phyloP scores from a whole-genome alignment of 345 rosid genomes.

The Lepidium aucheri region DNA sequence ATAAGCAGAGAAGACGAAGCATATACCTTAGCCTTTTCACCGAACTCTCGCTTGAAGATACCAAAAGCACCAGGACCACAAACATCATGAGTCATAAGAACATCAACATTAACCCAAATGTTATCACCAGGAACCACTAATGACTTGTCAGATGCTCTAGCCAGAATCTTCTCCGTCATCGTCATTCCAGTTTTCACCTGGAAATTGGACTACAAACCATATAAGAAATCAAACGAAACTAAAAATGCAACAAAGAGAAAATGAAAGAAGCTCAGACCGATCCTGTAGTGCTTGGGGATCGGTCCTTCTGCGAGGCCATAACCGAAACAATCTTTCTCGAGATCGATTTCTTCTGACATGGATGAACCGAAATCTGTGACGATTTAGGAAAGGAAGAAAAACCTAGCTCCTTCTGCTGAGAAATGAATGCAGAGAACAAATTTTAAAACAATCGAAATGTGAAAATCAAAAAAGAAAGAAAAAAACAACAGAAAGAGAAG shows the following conservation, averaged over 20 bases:
- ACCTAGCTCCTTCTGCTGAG: constrained; percentile 42
- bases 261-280: constrained; percentile 37
- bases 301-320: constrained; percentile 70
- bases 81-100: constrained; percentile 95
- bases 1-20: not conserved
- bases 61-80: constrained; percentile 94
- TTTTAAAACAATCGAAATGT: not conserved
- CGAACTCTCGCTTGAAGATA: constrained; percentile 88
- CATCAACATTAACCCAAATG: constrained; percentile 86
- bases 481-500: not conserved
- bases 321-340: constrained; percentile 63
- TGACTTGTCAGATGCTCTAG: constrained; percentile 71
- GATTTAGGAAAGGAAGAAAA: constrained; percentile 36
- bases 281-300: constrained; percentile 80
- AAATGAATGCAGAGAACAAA: not conserved
- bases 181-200: constrained; percentile 94
- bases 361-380: constrained; percentile 35
- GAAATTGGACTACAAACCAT: not conserved
- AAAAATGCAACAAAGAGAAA: not conserved
- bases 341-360: constrained; percentile 45
- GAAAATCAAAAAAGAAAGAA: not conserved
- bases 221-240: not conserved
- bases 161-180: constrained; percentile 91
- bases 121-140: constrained; percentile 83
- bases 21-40: constrained; percentile 72